phyloP scores from a whole-genome alignment of 192 early-diverging fungal species.

The Coemansia sp. region DNA sequence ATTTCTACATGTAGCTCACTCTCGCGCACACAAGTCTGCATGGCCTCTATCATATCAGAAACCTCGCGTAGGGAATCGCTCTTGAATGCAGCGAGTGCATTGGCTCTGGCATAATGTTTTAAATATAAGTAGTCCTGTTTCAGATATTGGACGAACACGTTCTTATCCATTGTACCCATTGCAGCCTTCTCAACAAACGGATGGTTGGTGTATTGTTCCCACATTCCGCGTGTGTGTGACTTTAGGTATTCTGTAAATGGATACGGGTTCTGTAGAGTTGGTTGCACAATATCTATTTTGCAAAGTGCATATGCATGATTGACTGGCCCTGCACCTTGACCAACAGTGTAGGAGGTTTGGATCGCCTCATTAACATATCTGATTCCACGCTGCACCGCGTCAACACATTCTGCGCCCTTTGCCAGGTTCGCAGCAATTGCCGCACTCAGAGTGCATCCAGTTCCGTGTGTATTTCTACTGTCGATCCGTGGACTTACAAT shows the following conservation, averaged over 20 bases:
- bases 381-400: conserved; percentile 59
- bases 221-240: conserved; percentile 32
- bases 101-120: conserved; percentile 73
- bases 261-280: conserved; percentile 48
- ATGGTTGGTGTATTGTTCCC: conserved; percentile 70
- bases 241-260: conserved; percentile 55
- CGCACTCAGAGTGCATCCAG: conserved; percentile 82
- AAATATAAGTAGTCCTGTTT: conserved; percentile 84
- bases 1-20: conserved; percentile 66
- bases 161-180: conserved; percentile 67
- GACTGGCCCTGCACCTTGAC: conserved; percentile 69
- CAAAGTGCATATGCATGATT: conserved; percentile 58
- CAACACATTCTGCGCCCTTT: conserved; percentile 46
- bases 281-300: conserved; percentile 12
- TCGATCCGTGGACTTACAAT: conserved; percentile 60
- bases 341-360: conserved; percentile 59
- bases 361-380: conserved; percentile 69
- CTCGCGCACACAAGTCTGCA: conserved; percentile 66
- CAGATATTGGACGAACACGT: conserved; percentile 75
- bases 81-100: conserved; percentile 77
- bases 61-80: conserved; percentile 59
- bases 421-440: conserved; percentile 76
- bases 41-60: conserved; percentile 60
- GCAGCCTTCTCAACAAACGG: conserved; percentile 73
- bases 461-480: conserved; percentile 78